phyloP scores from a whole-genome alignment of 2,329 filamentous ascomycete species.

The Cytospora piceae region DNA sequence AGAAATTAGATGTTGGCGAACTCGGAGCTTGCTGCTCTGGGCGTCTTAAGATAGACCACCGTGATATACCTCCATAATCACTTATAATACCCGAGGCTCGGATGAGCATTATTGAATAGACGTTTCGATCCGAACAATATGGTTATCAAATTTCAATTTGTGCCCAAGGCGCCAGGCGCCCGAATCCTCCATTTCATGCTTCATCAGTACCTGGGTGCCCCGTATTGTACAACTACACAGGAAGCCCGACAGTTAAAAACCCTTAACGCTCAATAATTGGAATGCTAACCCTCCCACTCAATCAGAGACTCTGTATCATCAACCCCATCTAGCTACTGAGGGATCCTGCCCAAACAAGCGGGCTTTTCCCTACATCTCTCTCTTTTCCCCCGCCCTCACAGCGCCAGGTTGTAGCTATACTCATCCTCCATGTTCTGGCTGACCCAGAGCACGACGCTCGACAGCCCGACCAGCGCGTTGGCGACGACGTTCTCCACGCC shows the following conservation, averaged over 20 bases:
- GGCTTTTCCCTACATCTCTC: neutral
- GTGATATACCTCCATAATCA: neutral
- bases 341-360: neutral
- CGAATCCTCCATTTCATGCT: conserved; percentile 9
- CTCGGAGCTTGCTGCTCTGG: neutral
- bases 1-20: neutral
- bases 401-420: conserved; percentile 68
- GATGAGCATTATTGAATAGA: neutral
- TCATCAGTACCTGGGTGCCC: conserved; percentile 5
- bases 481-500: conserved; percentile 68
- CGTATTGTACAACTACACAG: conserved; percentile 20
- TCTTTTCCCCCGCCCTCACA: conserved; percentile 43
- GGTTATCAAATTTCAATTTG: neutral
- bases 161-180: neutral
- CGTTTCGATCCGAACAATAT: no score
- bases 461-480: conserved; percentile 65
- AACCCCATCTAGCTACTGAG: neutral
- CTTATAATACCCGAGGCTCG: conserved; percentile 20
- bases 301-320: neutral
- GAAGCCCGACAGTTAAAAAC: conserved; percentile 1
- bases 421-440: conserved; percentile 76
- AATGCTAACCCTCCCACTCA: conserved; percentile 8
- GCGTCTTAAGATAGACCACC: neutral
- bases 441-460: conserved; percentile 68
- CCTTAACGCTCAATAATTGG: conserved; percentile 10